phyloP scores from a whole-genome alignment of 495 filamentous ascomycete species.

The Annulohypoxylon nitens region DNA sequence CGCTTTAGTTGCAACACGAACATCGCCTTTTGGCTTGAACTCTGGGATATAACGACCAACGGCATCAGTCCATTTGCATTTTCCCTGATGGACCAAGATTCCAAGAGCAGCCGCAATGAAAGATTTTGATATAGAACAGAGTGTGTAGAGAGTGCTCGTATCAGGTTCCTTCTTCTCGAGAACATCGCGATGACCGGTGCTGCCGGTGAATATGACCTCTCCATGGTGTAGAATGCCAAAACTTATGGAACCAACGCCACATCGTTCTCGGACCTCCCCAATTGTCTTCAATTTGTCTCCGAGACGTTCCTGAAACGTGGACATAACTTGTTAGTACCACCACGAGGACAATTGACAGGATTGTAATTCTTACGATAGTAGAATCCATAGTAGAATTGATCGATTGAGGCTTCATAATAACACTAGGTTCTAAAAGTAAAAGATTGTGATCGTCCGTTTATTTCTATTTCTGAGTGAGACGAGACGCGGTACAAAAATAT shows the following conservation, averaged over 20 bases:
- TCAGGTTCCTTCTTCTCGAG: neutral
- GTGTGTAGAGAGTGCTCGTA: neutral
- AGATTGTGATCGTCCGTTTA: neutral
- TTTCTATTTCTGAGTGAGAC: neutral
- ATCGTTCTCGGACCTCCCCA: neutral
- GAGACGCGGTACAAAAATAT: neutral
- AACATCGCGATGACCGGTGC: neutral
- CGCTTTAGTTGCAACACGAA: conserved; percentile 9
- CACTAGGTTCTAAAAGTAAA: neutral
- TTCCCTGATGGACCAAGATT: neutral
- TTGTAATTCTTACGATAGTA: neutral
- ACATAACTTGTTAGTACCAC: neutral
- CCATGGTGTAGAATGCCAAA: conserved; percentile 3
- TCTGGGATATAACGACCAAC: neutral
- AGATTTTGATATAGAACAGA: conserved; percentile 8
- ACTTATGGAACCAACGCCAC: conserved; percentile 3
- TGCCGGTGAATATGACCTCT: neutral
- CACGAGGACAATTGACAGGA: neutral
- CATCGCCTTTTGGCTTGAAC: conserved; percentile 1
- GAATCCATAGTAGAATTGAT: neutral
- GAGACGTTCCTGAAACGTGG: neutral
- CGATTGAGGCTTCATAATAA: neutral
- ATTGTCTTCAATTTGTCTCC: neutral
- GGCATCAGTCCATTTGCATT: conserved; percentile 3
- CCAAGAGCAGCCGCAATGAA: neutral